Conservation (phyloP, 805 yeast species). For the Wickerhamiella dianesei region DNA sequence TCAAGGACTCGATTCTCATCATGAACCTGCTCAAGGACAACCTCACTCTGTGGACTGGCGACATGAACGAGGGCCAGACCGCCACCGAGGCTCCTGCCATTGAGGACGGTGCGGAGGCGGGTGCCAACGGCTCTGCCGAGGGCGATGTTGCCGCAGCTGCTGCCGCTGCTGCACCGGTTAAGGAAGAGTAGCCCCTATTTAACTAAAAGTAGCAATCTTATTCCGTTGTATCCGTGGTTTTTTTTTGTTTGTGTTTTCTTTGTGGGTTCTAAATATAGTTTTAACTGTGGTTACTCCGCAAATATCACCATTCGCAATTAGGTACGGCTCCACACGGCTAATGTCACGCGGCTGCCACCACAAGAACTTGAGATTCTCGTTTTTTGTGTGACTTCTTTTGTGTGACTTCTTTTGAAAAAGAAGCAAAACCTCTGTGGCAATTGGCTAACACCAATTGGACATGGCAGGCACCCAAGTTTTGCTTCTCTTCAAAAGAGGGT, state of each 20-base stretch:
- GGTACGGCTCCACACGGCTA: too few relatives aligned
- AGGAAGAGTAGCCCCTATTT: conserved; percentile 3
- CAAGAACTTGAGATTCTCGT: too few relatives aligned
- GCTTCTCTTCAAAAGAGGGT: too few relatives aligned
- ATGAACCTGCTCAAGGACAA: conserved; percentile 92
- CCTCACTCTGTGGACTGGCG: conserved; percentile 38
- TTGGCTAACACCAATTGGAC: too few relatives aligned
- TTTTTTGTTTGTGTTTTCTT: not conserved
- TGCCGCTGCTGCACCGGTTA: conserved; percentile 10
- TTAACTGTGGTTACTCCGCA: too few relatives aligned
- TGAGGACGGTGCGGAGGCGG: conserved; percentile 8
- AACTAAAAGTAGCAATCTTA: not conserved
- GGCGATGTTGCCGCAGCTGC: conserved; percentile 12
- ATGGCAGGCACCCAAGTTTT: too few relatives aligned
- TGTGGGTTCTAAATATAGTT: too few relatives aligned
- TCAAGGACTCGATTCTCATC: conserved; percentile 95
- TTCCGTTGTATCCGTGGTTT: not conserved
- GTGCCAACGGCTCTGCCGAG: conserved; percentile 5
- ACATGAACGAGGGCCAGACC: conserved; percentile 37
- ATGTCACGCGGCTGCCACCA: too few relatives aligned
- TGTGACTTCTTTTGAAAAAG: too few relatives aligned
- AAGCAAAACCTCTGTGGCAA: too few relatives aligned
- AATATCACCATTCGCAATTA: too few relatives aligned
- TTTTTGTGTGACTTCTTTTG: too few relatives aligned
- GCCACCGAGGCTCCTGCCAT: conserved; percentile 5